Evolutionary conservation across 768 basidiomycete genomes (phyloP).

Genomic region (Hericium rajendrae): DNA sequence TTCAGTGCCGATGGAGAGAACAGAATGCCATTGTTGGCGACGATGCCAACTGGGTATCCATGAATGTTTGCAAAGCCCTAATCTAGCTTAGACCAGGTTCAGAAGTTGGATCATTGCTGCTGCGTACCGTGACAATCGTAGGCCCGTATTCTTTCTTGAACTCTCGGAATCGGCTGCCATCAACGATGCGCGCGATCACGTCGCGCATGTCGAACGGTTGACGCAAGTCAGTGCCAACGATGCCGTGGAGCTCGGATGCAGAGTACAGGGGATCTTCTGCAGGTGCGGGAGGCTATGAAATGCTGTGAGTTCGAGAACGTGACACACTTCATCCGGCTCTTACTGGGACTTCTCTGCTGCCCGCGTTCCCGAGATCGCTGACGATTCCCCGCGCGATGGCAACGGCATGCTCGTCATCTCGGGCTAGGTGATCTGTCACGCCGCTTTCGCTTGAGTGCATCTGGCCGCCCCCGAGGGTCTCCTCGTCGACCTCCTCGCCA

Average conservation of each 20-base stretch:
- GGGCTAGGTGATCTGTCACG: conserved; percentile 81
- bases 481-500: conserved; percentile 87
- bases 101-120: not conserved
- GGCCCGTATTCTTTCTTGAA: conserved; percentile 95
- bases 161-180: conserved; percentile 86
- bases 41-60: conserved; percentile 83
- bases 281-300: conserved; percentile 38
- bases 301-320: conserved; percentile 1
- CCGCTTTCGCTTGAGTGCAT: conserved; percentile 92
- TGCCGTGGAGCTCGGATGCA: conserved; percentile 76
- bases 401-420: conserved; percentile 80
- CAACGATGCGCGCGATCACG: conserved; percentile 84
- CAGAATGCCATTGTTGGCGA: conserved; percentile 91
- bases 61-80: conserved; percentile 86
- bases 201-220: conserved; percentile 92
- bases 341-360: conserved; percentile 40
- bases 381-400: conserved; percentile 68
- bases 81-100: not conserved
- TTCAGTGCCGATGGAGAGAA: conserved; percentile 92
- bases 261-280: conserved; percentile 74
- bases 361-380: conserved; percentile 64
- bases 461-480: conserved; percentile 80
- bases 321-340: conserved; percentile 16
- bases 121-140: conserved; percentile 75
- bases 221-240: conserved; percentile 82